Percentiles rank a stretch among this genome's conserved stretches.
phyloP scores from a whole-genome alignment of 2,329 filamentous ascomycete species.

The Diplodia mutila region DNA sequence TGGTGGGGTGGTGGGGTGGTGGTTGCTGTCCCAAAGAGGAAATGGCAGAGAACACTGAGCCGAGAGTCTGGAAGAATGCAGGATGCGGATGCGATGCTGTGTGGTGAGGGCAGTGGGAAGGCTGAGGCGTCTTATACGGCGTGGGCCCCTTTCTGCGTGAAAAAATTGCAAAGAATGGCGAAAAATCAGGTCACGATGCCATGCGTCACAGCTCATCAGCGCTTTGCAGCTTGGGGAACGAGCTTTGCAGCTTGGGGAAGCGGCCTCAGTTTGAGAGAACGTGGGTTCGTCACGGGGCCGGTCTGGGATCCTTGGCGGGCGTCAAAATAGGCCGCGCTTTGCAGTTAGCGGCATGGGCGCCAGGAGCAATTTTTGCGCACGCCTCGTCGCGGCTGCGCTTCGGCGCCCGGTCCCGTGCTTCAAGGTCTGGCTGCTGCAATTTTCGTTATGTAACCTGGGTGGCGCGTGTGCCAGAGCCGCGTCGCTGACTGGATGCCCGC shows the following conservation, averaged over 20 bases:
- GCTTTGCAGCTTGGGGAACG: slow-evolving; percentile 27
- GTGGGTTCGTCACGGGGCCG: slow-evolving; percentile 18
- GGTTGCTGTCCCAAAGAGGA: slow-evolving; percentile 17
- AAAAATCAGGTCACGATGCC: slow-evolving; percentile 25
- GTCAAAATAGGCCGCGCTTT: slow-evolving; percentile 37
- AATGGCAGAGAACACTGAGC: slow-evolving; percentile 18
- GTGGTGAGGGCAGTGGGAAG: background rate
- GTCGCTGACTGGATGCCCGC: slow-evolving; percentile 8
- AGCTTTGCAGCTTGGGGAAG: slow-evolving; percentile 27
- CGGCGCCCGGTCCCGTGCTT: slow-evolving; percentile 13
- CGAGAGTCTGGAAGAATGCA: background rate
- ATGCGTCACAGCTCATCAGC: slow-evolving; percentile 22
- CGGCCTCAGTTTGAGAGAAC: background rate
- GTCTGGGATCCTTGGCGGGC: slow-evolving; percentile 6
- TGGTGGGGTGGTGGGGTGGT: slow-evolving; percentile 6
- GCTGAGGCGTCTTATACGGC: slow-evolving; percentile 23
- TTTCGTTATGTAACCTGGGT: slow-evolving; percentile 20
- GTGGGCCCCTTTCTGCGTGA: slow-evolving; percentile 11
- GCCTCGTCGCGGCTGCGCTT: slow-evolving; percentile 19
- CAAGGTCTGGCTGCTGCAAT: slow-evolving; percentile 5
- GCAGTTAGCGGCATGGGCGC: slow-evolving; percentile 49
- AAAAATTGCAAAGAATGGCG: slow-evolving; percentile 23
- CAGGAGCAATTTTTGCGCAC: slow-evolving; percentile 28
- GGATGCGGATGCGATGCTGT: background rate
- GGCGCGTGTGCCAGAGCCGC: slow-evolving; percentile 22